A percentile compares a stretch with the other conserved stretches of the same genome.
phyloP scores from a whole-genome alignment of 768 basidiomycete species.

The Glaciozyma martinii region DNA sequence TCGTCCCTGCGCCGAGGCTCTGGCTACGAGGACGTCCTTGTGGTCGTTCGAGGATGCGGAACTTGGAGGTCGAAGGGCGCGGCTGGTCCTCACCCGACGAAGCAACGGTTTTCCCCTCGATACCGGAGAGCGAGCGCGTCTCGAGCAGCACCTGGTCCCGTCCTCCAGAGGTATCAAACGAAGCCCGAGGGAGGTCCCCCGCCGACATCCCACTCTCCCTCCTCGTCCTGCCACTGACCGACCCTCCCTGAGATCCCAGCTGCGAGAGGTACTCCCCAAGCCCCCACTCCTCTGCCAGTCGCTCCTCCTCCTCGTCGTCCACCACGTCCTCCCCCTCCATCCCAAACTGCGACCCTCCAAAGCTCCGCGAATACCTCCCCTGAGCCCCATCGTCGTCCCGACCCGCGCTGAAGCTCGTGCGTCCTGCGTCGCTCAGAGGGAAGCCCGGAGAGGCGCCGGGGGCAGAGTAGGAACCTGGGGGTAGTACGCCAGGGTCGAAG shows the following conservation, averaged over 20 bases:
- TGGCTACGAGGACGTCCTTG: not conserved
- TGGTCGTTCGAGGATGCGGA: conserved; percentile 23
- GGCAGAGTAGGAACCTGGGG: not conserved
- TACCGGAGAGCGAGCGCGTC: conserved; percentile 21
- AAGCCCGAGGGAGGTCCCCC: not conserved
- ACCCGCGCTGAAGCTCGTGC: not conserved
- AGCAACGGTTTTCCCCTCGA: not conserved
- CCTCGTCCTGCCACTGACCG: not conserved
- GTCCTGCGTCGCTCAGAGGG: not conserved
- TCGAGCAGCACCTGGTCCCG: conserved; percentile 10
- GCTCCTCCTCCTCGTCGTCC: conserved; percentile 15
- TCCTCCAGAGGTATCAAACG: not conserved
- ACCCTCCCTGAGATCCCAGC: conserved; percentile 1
- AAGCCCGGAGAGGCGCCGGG: not conserved
- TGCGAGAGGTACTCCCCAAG: not conserved
- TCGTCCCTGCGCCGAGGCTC: not conserved
- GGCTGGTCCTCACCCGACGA: not conserved
- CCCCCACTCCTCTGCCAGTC: conserved; percentile 25
- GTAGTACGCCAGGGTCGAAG: no score
- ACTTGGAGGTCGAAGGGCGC: not conserved
- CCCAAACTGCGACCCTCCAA: not conserved
- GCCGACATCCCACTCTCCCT: not conserved
- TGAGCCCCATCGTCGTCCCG: not conserved
- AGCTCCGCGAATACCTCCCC: not conserved
- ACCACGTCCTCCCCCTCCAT: not conserved